phyloP scores from a whole-genome alignment of 1,139 yeast genomes.

The Taiozyma sp. region DNA sequence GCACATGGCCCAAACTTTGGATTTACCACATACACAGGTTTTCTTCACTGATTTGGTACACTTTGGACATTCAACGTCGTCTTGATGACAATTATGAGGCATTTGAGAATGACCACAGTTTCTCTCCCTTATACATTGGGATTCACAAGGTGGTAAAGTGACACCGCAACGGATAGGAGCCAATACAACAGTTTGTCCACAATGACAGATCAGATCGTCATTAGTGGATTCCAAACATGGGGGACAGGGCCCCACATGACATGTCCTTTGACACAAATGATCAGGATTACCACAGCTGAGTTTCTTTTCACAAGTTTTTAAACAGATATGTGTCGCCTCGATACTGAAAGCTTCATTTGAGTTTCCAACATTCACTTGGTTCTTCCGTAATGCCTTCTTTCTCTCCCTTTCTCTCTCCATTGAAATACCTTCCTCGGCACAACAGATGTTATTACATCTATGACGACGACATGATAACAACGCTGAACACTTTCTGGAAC shows the following conservation, averaged over 20 bases:
- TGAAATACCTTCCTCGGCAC: constrained; percentile 62
- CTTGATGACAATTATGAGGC: constrained; percentile 72
- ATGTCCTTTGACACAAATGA: constrained; percentile 68
- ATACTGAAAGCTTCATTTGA: constrained; percentile 47
- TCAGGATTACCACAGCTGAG: constrained; percentile 55
- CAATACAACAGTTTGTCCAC: constrained; percentile 73
- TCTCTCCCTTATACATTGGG: constrained; percentile 58
- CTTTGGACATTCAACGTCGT: constrained; percentile 60
- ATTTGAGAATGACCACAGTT: constrained; percentile 75
- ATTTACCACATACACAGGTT: constrained; percentile 67
- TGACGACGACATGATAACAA: constrained; percentile 78
- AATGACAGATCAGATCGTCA: constrained; percentile 76
- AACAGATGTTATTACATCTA: constrained; percentile 64
- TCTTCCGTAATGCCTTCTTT: constrained; percentile 39
- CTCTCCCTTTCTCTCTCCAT: constrained; percentile 53
- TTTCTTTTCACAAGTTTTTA: constrained; percentile 58
- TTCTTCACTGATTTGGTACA: constrained; percentile 67
- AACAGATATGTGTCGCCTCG: constrained; percentile 77
- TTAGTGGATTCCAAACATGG: constrained; percentile 80
- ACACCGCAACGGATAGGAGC: constrained; percentile 95
- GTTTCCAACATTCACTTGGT: constrained; percentile 26
- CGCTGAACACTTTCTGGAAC: constrained; percentile 74
- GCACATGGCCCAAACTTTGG: constrained; percentile 58
- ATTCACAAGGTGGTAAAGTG: constrained; percentile 55
- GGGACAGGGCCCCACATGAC: constrained; percentile 82